Conservation (phyloP, 2,329 filamentous ascomycete species). For the Microsporum audouinii region DNA sequence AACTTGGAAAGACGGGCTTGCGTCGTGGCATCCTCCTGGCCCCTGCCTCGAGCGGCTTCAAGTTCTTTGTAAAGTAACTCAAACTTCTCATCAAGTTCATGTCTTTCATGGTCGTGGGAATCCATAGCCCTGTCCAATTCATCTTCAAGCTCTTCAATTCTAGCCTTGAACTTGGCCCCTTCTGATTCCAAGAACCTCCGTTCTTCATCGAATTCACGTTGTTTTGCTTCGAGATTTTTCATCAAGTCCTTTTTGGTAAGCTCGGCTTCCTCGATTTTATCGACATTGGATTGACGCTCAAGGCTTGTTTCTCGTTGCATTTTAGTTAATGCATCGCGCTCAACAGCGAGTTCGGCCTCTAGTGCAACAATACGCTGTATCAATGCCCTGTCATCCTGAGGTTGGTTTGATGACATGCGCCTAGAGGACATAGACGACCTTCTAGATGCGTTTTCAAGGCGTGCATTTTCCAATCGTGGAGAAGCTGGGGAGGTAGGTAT, state of each 20-base stretch:
- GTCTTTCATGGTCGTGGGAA: constrained; percentile 71
- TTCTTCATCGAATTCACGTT: constrained; percentile 77
- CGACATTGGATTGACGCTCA: constrained; percentile 48
- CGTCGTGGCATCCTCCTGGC: constrained; percentile 43
- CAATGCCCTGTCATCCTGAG: constrained; percentile 49
- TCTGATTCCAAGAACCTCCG: constrained; percentile 73
- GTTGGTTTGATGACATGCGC: constrained; percentile 50
- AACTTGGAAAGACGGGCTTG: constrained; percentile 16
- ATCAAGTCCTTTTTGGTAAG: constrained; percentile 90
- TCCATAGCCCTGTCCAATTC: constrained; percentile 77
- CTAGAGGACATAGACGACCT: constrained; percentile 51
- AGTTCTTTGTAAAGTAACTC: constrained; percentile 60
- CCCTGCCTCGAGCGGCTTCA: constrained; percentile 46
- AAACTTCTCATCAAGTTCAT: constrained; percentile 56
- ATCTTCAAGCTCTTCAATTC: constrained; percentile 80
- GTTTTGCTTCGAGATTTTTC: constrained; percentile 85
- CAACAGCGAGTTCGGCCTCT: constrained; percentile 64
- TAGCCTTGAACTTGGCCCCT: constrained; percentile 61
- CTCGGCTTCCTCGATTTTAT: constrained; percentile 69
- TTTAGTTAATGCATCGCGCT: constrained; percentile 55
- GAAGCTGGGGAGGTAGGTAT: constrained; percentile 33
- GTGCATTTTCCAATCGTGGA: constrained; percentile 28
- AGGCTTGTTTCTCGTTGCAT: constrained; percentile 59
- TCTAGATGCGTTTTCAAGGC: constrained; percentile 38
- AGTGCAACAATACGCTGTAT: constrained; percentile 53